These are phyloP conservation scores for Prunus dulcis DNA, from an alignment of 306 rosid genomes.

Conservation along the genomic window DNA sequence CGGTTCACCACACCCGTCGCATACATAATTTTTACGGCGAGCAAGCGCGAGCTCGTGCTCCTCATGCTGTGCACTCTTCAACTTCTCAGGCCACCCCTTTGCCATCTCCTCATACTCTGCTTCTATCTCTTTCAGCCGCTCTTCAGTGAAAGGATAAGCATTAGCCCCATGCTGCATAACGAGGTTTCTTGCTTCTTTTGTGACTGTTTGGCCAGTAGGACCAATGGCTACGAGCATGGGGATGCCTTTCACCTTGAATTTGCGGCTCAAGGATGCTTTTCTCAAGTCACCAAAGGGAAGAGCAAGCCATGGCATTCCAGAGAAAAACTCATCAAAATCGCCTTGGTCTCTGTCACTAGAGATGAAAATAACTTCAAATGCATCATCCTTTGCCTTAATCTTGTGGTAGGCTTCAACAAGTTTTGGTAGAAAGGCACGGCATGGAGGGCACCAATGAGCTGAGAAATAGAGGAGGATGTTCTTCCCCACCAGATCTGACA, in stretches of 20 bases:
- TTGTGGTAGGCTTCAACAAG: constrained; percentile 53
- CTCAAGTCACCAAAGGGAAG: constrained; percentile 78
- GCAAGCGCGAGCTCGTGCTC: constrained; percentile 50
- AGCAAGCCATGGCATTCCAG: constrained; percentile 83
- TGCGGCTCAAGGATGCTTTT: constrained; percentile 49
- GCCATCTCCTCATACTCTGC: constrained; percentile 40
- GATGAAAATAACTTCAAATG: constrained; percentile 65
- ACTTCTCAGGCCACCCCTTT: constrained; percentile 71
- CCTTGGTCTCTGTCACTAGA: constrained; percentile 66
- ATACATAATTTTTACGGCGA: constrained; percentile 27
- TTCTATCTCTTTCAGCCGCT: constrained; percentile 46
- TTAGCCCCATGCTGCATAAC: constrained; percentile 46
- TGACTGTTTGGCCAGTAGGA: constrained; percentile 59
- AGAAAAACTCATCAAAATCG: constrained; percentile 58
- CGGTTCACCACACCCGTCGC: constrained; percentile 40
- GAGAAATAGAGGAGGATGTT: constrained; percentile 77
- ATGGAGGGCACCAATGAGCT: constrained; percentile 82
- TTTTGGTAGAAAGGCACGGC: constrained; percentile 75
- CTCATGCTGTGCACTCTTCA: constrained; percentile 37
- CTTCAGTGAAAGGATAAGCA: constrained; percentile 73
- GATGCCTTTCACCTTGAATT: constrained; percentile 57
- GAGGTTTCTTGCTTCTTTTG: constrained; percentile 48
- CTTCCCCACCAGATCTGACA: constrained; percentile 66
- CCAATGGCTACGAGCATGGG: constrained; percentile 66
- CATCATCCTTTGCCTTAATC: constrained; percentile 55